Percentiles rank a stretch among this genome's conserved stretches.
Conservation (phyloP, 2,329 filamentous ascomycete genomes). For the Whalleya microplaca region DNA sequence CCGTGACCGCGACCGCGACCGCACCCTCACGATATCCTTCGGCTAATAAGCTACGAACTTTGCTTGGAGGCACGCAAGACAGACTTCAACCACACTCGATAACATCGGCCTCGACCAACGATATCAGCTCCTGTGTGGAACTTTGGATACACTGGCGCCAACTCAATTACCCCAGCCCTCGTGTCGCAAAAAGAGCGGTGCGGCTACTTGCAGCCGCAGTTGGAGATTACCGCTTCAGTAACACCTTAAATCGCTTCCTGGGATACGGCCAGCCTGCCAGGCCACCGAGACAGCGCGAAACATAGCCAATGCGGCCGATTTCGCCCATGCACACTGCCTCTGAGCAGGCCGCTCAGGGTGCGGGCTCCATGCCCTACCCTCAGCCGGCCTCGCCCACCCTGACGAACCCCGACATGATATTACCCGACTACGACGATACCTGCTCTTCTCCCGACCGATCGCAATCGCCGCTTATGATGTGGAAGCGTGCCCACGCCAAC, state of each 20-base stretch:
- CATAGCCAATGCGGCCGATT: slow-evolving; percentile 11
- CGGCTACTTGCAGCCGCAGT: slow-evolving; percentile 24
- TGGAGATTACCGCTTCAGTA: slow-evolving; percentile 1
- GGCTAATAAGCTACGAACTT: not conserved
- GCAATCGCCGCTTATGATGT: slow-evolving; percentile 55
- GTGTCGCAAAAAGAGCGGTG: slow-evolving; percentile 16
- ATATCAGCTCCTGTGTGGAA: slow-evolving; percentile 4
- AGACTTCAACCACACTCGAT: not conserved
- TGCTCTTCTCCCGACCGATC: slow-evolving; percentile 56
- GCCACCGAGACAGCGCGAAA: slow-evolving; percentile 7
- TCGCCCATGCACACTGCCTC: slow-evolving; percentile 31
- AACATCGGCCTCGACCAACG: no score
- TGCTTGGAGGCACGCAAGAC: not conserved
- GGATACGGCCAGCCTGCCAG: slow-evolving; percentile 2
- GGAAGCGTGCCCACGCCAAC: slow-evolving; percentile 50
- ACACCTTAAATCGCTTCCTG: slow-evolving; percentile 5
- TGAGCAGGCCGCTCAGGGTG: slow-evolving; percentile 26
- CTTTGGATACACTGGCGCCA: slow-evolving; percentile 22
- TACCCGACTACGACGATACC: slow-evolving; percentile 72
- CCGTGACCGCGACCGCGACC: not conserved
- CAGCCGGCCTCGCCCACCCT: slow-evolving; percentile 79
- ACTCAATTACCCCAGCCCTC: slow-evolving; percentile 15
- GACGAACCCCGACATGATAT: slow-evolving; percentile 93
- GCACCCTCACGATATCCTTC: not conserved
- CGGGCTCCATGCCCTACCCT: slow-evolving; percentile 43